Percentiles rank a stretch among this genome's conserved stretches.
These are phyloP conservation scores for Lyophyllum atratum DNA, from an alignment of 768 basidiomycete genomes.

Conservation along the genomic window DNA sequence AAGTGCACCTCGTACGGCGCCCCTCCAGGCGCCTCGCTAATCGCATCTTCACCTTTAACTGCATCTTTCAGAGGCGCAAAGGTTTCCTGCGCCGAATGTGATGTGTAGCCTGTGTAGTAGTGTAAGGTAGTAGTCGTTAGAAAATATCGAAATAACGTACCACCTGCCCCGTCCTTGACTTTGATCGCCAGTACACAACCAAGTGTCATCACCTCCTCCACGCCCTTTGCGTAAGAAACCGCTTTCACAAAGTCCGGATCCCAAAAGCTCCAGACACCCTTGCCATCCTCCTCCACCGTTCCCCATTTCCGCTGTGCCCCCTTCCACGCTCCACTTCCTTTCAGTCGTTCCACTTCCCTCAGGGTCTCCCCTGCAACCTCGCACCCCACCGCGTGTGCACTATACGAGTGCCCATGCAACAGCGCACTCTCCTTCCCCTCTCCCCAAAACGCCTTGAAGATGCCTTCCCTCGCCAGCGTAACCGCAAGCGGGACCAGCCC, in stretches of 20 bases:
- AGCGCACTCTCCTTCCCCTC: slow-evolving; percentile 81
- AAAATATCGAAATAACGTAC: slow-evolving; percentile 37
- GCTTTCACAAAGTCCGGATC: slow-evolving; percentile 66
- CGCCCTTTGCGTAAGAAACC: slow-evolving; percentile 55
- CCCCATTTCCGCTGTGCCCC: slow-evolving; percentile 63
- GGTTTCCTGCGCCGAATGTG: slow-evolving; percentile 63
- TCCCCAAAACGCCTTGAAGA: slow-evolving; percentile 81
- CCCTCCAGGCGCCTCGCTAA: slow-evolving; percentile 42
- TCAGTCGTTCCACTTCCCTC: slow-evolving; percentile 55
- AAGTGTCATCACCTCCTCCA: slow-evolving; percentile 82
- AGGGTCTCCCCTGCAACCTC: slow-evolving; percentile 86
- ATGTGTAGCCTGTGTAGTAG: slow-evolving; percentile 47
- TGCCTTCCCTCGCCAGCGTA: slow-evolving; percentile 77
- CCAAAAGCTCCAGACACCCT: slow-evolving; percentile 85
- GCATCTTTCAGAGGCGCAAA: slow-evolving; percentile 52
- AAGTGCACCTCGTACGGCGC: slow-evolving; percentile 75
- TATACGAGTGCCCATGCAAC: slow-evolving; percentile 95
- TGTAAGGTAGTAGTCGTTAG: neutral
- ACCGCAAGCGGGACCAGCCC: slow-evolving; percentile 86
- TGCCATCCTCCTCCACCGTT: slow-evolving; percentile 3
- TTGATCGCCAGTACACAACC: slow-evolving; percentile 86
- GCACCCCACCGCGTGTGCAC: slow-evolving; percentile 92
- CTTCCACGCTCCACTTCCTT: slow-evolving; percentile 57
- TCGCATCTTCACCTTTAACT: neutral
- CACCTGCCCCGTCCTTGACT: slow-evolving; percentile 55